Evolutionary conservation across 495 filamentous ascomycete genomes (phyloP), one percentile per base, ranked within the genome.

Genomic region (Mytilinidion resinicola): DNA sequence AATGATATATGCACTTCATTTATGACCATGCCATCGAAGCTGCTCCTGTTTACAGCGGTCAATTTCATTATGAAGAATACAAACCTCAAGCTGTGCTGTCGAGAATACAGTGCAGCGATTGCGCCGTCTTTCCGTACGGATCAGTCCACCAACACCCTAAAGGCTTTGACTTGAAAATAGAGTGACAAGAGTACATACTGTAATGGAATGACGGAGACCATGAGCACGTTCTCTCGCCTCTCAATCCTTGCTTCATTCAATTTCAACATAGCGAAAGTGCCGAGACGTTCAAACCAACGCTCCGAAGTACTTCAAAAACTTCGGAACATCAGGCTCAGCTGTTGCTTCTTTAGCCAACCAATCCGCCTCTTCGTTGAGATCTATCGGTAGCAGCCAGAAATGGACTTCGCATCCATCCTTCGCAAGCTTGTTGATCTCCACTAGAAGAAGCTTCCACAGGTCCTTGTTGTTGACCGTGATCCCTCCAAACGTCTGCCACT

Each of bases 321-420:
- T 50, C 12, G 14, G 33, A 3, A 30, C 56, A 25, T 39, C 47
- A 19, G 11, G 15, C 3, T 25, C 19, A 25, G 56, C 21, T 1
- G 62, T 61, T 19, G 61, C 75, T 36, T 61, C 19, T 62, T 76
- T 78, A 11, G 77, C 77, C 38, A 69, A 68, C 9, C 36, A 56
- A 69, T 78, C 73, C 34, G 77, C 77, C 37, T 59, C 55, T 8
- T 35, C 39, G 48, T 79, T 78, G 67, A 59, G 70, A 1, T 68
- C 66, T 52, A 70, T 73, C 4, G 72, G 68, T 39, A 78, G 74
- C 49, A 39, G 59, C 78, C 77, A 80, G 43, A 80, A 76, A 19
- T 67, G 17, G 30, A 81, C 55, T 17, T 63, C 51, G 20, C 73
- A 36, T 0, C 68, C 68, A 0, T 42, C 5, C 9, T 65, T 51